Conservation (phyloP, 768 basidiomycete genomes). For the Russula virescens region DNA sequence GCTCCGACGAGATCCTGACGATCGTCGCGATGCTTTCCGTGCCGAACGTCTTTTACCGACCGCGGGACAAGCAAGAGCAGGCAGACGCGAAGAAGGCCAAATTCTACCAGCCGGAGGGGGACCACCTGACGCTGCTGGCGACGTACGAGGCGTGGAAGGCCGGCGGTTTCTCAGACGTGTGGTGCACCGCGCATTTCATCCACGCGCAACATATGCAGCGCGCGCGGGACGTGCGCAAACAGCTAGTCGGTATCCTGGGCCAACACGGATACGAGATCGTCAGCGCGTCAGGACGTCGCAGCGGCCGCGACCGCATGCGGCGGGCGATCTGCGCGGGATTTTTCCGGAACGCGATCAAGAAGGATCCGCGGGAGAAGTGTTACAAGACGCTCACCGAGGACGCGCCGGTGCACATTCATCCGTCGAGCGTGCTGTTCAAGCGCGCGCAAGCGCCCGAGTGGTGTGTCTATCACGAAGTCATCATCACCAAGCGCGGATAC, state of each 20-base stretch:
- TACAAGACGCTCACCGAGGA: slow-evolving; percentile 94
- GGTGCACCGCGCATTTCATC: slow-evolving; percentile 99
- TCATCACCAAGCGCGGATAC: slow-evolving; percentile 91
- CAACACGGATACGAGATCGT: slow-evolving; percentile 96
- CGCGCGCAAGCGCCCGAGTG: slow-evolving; percentile 78
- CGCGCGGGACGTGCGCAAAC: slow-evolving; percentile 96
- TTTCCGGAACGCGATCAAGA: slow-evolving; percentile 98
- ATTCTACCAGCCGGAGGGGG: slow-evolving; percentile 98
- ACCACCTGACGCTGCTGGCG: slow-evolving; percentile 84
- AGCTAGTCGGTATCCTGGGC: slow-evolving; percentile 98
- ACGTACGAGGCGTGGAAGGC: slow-evolving; percentile 99
- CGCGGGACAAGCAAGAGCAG: slow-evolving; percentile 99
- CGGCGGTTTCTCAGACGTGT: slow-evolving; percentile 94
- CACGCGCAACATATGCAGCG: slow-evolving; percentile 95
- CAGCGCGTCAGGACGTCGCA: slow-evolving; percentile 68
- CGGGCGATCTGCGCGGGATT: slow-evolving; percentile 96
- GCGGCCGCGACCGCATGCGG: slow-evolving; percentile 76
- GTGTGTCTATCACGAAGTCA: slow-evolving; percentile 92
- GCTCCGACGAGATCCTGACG: slow-evolving; percentile 96
- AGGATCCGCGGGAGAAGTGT: slow-evolving; percentile 91
- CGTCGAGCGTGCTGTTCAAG: slow-evolving; percentile 94
- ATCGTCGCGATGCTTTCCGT: slow-evolving; percentile 98
- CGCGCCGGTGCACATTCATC: slow-evolving; percentile 97
- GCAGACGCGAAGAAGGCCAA: slow-evolving; percentile 99
- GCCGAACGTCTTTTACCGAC: slow-evolving; percentile 94